Base-by-base conservation (phyloP, 1,284 basidiomycete species). In the Cryptococcus deneoformans region DNA sequence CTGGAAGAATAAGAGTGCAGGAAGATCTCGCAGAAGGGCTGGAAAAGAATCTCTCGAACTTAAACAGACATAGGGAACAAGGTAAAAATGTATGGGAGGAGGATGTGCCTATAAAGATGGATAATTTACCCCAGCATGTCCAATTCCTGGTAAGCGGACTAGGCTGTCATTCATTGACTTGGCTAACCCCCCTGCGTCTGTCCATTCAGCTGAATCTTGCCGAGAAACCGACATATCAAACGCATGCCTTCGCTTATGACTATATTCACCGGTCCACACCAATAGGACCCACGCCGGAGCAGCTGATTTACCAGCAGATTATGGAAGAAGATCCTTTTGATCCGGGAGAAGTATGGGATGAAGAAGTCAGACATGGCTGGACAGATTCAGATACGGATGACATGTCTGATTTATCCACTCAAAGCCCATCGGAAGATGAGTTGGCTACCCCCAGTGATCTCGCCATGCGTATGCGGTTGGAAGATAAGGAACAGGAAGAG, bases 281-380 rank as follows among this genome's bases (percentile, higher is more conserved):
- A 8, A 34, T 53, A 36, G 58, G 63, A 10, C 56, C 64, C 10
- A 66, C 63, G 14, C 50, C 67, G 4, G 67, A 74, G 40, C 56
- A 68, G 47, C 35, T 67, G 6, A 58, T 74, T 12, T 76, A 65
- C 40, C 48, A 54, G 1, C 64, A 72, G 51, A 76, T 76, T 53
- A 76, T 76, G 71, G 38, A 59, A 2, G 58, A 53, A 11, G 63
- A 72, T 45, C 71, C 71, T 1, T 75, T 70, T 54, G 54, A 58
- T 54, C 52, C 57, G 61, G 67, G 65, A 16, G 52, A 62, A 11
- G 61, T 63, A 2, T 67, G 59, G 46, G 69, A 76, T 50, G 71
- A 73, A 50, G 73, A 76, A 56, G 64, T 69, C 16, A 57, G 45
- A 16, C 58, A 65, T 11, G 71, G 72, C n/a, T 73, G 71, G 70